Evolutionary conservation across 2,329 filamentous ascomycete genomes (phyloP), one percentile per base, ranked within the genome.

Genomic region (Fusarium proliferatum): DNA sequence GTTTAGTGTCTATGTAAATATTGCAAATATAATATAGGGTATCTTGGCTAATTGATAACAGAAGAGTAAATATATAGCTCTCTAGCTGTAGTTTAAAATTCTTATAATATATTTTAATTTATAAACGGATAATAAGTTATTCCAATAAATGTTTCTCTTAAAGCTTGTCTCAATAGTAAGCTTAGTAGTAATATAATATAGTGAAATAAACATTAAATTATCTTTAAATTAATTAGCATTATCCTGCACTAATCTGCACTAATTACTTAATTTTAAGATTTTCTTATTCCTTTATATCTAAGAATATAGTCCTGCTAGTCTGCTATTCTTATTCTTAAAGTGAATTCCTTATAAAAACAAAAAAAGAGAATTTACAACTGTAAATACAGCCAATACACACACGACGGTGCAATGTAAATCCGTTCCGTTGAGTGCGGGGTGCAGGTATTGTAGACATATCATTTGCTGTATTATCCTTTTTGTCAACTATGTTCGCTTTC

Each of bases 91-190:
- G 12, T 42, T n/a, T 6, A 12, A 42, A 10, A 42, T 16, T 10
- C 8, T 42, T 23, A 23, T 5, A 42, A 9, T n/a, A n/a, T 42
- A 9, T 6, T 42, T 42, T 1, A 30, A 16, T 23, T 16, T 16
- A 16, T 16, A n/a, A 13, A 10, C 16, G 6, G 41, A 23, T 15
- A 42, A 1, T 6, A 1, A 23, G 9, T 5, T 23, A 6, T 16
- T 11, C 16, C 1, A 23, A 23, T 9, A 23, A 5, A n/a, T 42
- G 9, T n/a, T 23, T 23, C 16, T 30, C 28, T 30, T 8, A 11
- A 30, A 3, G 28, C 28, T 11, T 30, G 3, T 11, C 3, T 11
- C 4, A 30, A 8, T 3, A 3, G 28, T 28, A 7, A 9, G 28
- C 3, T 28, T 28, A 9, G 7, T 28, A 8, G 2, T 9, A 28